A percentile compares a stretch with the other conserved stretches of the same genome.
Conservation (phyloP, 1,139 yeast genomes). For the Suhomyces bolitotheri region DNA sequence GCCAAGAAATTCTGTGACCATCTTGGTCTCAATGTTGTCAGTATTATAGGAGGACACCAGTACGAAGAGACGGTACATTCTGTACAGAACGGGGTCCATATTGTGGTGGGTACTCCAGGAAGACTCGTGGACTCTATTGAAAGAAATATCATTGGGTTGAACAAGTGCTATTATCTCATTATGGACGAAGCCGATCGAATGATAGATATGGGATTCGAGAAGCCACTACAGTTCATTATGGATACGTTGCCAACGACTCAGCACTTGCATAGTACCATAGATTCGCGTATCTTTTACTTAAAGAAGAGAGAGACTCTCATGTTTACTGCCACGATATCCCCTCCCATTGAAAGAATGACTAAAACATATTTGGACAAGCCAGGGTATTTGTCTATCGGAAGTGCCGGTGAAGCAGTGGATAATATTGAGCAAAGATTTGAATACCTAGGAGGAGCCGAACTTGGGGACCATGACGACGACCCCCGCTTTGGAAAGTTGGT, state of each 20-base stretch:
- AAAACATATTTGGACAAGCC: slow-evolving; percentile 62
- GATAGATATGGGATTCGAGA: slow-evolving; percentile 95
- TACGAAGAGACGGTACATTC: slow-evolving; percentile 70
- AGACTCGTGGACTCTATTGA: slow-evolving; percentile 79
- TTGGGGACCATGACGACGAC: slow-evolving; percentile 25
- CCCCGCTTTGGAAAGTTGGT: slow-evolving; percentile 27
- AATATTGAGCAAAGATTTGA: slow-evolving; percentile 72
- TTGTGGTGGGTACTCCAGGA: slow-evolving; percentile 94
- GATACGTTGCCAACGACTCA: slow-evolving; percentile 42
- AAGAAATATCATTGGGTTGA: slow-evolving; percentile 58
- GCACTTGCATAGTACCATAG: slow-evolving; percentile 23
- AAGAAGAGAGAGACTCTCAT: slow-evolving; percentile 57
- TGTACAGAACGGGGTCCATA: slow-evolving; percentile 68
- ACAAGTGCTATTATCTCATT: slow-evolving; percentile 65
- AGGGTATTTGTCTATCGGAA: slow-evolving; percentile 65
- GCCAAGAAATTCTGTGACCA: slow-evolving; percentile 49
- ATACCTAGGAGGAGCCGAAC: slow-evolving; percentile 27
- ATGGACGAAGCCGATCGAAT: slow-evolving; percentile 94
- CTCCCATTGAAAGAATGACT: slow-evolving; percentile 67
- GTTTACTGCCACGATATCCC: slow-evolving; percentile 94
- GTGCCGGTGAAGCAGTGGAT: slow-evolving; percentile 61
- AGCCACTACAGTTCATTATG: slow-evolving; percentile 64
- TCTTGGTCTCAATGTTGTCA: slow-evolving; percentile 53
- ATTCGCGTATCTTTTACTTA: slow-evolving; percentile 30
- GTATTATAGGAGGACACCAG: slow-evolving; percentile 88